These are phyloP conservation scores for Blastocystis sp. DNA, from an alignment of 352 stramenopile genomes.

Conservation along the genomic window DNA sequence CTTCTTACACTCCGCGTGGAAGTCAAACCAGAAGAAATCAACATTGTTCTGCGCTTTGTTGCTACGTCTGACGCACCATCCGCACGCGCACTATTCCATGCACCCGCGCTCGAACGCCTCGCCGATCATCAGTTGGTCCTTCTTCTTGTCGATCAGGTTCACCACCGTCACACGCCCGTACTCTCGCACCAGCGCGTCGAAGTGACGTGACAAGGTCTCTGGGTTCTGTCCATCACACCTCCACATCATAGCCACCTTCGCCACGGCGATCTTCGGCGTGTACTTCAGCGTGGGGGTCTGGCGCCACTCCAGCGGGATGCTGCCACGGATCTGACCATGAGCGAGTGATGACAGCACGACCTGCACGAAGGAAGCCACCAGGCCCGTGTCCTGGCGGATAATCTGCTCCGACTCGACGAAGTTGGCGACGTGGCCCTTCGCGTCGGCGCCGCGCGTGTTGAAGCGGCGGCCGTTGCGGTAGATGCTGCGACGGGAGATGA, in stretches of 20 bases:
- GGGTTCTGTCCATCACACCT: background rate
- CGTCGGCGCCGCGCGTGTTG: slow-evolving; percentile 85
- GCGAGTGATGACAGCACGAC: background rate
- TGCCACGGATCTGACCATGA: slow-evolving; percentile 82
- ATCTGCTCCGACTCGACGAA: slow-evolving; percentile 91
- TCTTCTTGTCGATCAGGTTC: slow-evolving; percentile 89
- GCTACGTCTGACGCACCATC: background rate
- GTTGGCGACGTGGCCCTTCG: slow-evolving; percentile 84
- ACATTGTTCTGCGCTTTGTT: background rate
- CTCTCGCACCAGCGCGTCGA: background rate
- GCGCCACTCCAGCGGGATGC: slow-evolving; percentile 89
- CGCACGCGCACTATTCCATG: background rate
- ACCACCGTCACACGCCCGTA: slow-evolving; percentile 80
- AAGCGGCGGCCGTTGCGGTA: slow-evolving; percentile 84
- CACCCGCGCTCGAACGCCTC: slow-evolving; percentile 79
- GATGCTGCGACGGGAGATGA: slow-evolving; percentile 78
- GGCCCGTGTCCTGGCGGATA: slow-evolving; percentile 76
- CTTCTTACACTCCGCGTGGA: slow-evolving; percentile 88
- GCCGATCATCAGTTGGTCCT: slow-evolving; percentile 85
- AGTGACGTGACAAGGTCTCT: background rate
- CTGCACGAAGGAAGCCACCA: slow-evolving; percentile 77
- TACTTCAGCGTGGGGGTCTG: slow-evolving; percentile 85
- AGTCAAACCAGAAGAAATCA: slow-evolving; percentile 88
- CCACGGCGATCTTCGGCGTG: slow-evolving; percentile 3
- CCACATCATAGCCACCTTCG: background rate